Evolutionary conservation across 2,329 filamentous ascomycete genomes (phyloP).

Genomic region (Aspergillus awamori): DNA sequence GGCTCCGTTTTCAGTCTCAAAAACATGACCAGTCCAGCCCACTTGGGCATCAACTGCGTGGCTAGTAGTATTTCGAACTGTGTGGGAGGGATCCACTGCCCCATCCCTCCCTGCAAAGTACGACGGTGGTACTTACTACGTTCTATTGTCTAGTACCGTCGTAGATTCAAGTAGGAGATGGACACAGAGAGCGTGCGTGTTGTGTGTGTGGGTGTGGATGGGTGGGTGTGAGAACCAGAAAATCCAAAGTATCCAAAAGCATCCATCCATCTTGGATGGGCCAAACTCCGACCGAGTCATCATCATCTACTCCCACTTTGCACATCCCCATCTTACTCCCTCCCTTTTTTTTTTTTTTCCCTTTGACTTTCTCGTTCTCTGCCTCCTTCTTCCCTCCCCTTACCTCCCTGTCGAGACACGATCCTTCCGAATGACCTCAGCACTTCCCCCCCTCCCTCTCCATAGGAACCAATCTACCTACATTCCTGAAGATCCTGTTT

Average conservation of each 20-base stretch:
- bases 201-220: too few relatives aligned
- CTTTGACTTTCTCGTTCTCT: too few relatives aligned
- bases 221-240: too few relatives aligned
- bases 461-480: not conserved
- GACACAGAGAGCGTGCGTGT: too few relatives aligned
- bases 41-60: not conserved
- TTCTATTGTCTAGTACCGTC: not conserved
- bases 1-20: not conserved
- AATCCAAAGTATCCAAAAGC: too few relatives aligned
- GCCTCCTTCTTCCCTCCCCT: not conserved
- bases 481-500: constrained; percentile 5
- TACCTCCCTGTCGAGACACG: not conserved
- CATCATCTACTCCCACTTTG: not conserved
- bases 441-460: too few relatives aligned
- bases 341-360: not conserved
- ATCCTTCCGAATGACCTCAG: not conserved
- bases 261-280: not conserved
- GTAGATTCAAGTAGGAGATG: too few relatives aligned
- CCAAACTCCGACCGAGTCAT: not conserved
- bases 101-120: not conserved
- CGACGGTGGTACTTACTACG: not conserved
- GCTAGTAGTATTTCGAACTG: not conserved
- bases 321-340: not conserved
- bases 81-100: too few relatives aligned
- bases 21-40: constrained; percentile 1